Evolutionary conservation across 306 rosid genomes (phyloP).

Genomic region (Gynostemma pentaphyllum): DNA sequence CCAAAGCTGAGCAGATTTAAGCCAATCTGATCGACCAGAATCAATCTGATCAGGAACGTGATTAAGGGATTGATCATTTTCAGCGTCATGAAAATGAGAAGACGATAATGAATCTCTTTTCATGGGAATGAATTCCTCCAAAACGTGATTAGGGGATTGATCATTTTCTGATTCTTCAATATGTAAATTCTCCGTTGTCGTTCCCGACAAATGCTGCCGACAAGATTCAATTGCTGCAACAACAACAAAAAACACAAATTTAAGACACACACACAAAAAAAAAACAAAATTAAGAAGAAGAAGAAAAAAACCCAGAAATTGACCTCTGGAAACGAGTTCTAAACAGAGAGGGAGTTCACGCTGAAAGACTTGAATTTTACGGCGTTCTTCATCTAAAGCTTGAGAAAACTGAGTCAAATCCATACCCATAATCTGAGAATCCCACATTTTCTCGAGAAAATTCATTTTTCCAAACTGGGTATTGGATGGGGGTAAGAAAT

Average conservation of each 20-base stretch:
- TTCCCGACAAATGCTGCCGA: constrained; percentile 18
- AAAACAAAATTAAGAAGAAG: background rate
- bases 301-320: background rate
- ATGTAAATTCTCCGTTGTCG: background rate
- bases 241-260: background rate
- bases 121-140: constrained; percentile 75
- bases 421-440: background rate
- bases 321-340: constrained; percentile 77
- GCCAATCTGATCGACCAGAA: constrained; percentile 78
- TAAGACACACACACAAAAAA: background rate
- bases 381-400: constrained; percentile 52
- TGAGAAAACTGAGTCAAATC: constrained; percentile 2
- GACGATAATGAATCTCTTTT: constrained; percentile 29
- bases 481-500: no score
- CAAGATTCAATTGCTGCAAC: constrained; percentile 64
- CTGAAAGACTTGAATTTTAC: constrained; percentile 59
- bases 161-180: no score
- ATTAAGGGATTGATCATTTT: background rate
- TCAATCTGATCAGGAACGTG: constrained; percentile 25
- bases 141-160: no score
- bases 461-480: no score
- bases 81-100: constrained; percentile 27
- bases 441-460: background rate
- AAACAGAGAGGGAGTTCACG: constrained; percentile 77
- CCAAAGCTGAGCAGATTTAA: constrained; percentile 89